Conservation (phyloP, 768 basidiomycete genomes). For the Albatrellus ellisii region DNA sequence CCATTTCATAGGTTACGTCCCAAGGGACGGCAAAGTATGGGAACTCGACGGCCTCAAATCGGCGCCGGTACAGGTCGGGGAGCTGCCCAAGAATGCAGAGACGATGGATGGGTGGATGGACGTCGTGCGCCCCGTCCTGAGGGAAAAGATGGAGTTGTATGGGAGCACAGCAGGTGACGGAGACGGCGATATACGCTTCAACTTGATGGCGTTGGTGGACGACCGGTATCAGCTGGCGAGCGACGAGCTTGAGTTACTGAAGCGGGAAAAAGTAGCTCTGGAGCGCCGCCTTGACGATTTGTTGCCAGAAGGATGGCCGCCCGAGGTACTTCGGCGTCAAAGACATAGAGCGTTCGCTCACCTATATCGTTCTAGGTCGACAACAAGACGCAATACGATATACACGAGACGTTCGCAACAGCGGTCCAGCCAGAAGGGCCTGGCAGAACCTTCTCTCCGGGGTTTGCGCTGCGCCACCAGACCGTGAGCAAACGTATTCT, state of each 20-base stretch:
- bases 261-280: conserved; percentile 30
- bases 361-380: conserved; percentile 25
- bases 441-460: conserved; percentile 24
- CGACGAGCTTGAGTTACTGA: conserved; percentile 41
- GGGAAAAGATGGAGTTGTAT: conserved; percentile 48
- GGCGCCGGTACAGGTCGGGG: conserved; percentile 52
- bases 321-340: conserved; percentile 21
- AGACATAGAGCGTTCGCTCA: neutral
- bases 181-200: conserved; percentile 36
- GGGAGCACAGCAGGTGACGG: conserved; percentile 32
- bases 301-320: conserved; percentile 23
- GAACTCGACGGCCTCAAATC: conserved; percentile 54
- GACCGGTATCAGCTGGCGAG: conserved; percentile 32
- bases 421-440: conserved; percentile 16
- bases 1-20: conserved; percentile 57
- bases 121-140: conserved; percentile 43
- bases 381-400: conserved; percentile 19
- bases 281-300: conserved; percentile 30
- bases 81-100: conserved; percentile 22
- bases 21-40: conserved; percentile 53
- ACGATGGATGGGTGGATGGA: conserved; percentile 39
- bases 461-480: conserved; percentile 34
- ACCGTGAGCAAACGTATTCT: conserved; percentile 33
- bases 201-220: conserved; percentile 47
- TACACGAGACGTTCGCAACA: conserved; percentile 21